Evolutionary conservation across 352 stramenopile species (phyloP).

Genomic region (Detonula confervacea): DNA sequence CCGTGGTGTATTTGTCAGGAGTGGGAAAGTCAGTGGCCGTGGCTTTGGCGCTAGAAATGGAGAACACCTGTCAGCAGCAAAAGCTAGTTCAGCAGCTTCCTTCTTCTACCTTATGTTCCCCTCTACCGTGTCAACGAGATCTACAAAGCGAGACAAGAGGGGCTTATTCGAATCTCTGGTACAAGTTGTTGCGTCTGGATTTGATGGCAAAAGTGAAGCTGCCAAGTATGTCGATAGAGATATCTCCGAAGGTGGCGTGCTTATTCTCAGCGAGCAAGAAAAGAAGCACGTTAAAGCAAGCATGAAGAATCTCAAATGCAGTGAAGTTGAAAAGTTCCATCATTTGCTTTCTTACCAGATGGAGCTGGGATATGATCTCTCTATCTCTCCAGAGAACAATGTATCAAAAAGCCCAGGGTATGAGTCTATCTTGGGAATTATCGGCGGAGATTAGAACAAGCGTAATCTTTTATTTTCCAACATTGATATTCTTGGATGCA

Average conservation of each 20-base stretch:
- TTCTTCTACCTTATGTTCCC: not conserved
- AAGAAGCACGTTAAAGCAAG: constrained; percentile 5
- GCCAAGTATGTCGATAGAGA: not conserved
- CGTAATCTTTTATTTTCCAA: not conserved
- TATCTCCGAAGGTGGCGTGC: constrained; percentile 14
- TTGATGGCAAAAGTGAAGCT: constrained; percentile 10
- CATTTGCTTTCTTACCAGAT: constrained; percentile 26
- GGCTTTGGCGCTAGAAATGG: not conserved
- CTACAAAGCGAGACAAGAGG: not conserved
- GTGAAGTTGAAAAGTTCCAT: constrained; percentile 10
- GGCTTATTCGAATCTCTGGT: constrained; percentile 20
- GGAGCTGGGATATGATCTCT: constrained; percentile 44
- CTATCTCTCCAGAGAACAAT: constrained; percentile 8
- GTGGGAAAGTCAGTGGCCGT: no score
- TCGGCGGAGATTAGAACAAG: not conserved
- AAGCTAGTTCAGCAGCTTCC: not conserved
- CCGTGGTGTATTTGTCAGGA: not conserved
- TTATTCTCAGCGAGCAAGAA: constrained; percentile 21
- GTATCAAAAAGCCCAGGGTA: constrained; percentile 30
- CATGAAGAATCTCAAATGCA: constrained; percentile 1
- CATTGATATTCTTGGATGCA: no score
- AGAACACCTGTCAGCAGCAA: not conserved
- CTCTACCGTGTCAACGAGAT: no score
- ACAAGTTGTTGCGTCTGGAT: constrained; percentile 12
- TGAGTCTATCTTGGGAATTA: constrained; percentile 28